Conservation (phyloP, 345 rosid genomes). For the Nephelium lappaceum region DNA sequence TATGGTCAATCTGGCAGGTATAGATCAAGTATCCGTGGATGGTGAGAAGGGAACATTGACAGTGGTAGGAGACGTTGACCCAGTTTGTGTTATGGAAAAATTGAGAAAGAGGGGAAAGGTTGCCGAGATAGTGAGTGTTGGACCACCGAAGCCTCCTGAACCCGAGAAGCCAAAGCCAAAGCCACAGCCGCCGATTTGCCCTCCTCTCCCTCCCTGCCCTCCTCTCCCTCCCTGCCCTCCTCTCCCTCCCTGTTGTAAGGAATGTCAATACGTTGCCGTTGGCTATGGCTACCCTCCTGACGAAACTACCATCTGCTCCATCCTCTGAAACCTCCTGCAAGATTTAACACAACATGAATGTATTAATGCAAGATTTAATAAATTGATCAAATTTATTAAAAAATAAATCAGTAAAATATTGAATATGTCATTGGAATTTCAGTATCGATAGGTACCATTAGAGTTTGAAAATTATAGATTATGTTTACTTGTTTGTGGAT, state of each 20-base stretch:
- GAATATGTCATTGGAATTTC: not conserved
- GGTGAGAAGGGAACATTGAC: slow-evolving; percentile 26
- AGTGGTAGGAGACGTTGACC: slow-evolving; percentile 20
- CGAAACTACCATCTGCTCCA: not conserved
- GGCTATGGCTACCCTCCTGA: not conserved
- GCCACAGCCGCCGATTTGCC: not conserved
- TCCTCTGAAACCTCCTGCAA: not conserved
- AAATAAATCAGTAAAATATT: not conserved
- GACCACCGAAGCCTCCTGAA: slow-evolving; percentile 19
- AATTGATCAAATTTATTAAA: not conserved
- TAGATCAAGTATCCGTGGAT: slow-evolving; percentile 15
- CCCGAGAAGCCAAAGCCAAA: not conserved
- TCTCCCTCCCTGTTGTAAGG: not conserved
- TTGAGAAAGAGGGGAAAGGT: slow-evolving; percentile 14
- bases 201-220: not conserved
- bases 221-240: not conserved
- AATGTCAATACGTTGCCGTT: slow-evolving; percentile 7
- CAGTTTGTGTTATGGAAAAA: not conserved
- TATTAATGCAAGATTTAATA: no score
- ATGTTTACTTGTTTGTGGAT: not conserved
- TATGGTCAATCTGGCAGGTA: not conserved
- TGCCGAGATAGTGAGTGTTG: slow-evolving; percentile 6
- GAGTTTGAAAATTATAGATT: no score
- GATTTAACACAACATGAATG: no score
- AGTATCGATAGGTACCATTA: no score